A percentile compares a stretch with the other conserved stretches of the same genome.
Conservation (phyloP, 1,284 basidiomycete species). For the Trichosporon ovoides region DNA sequence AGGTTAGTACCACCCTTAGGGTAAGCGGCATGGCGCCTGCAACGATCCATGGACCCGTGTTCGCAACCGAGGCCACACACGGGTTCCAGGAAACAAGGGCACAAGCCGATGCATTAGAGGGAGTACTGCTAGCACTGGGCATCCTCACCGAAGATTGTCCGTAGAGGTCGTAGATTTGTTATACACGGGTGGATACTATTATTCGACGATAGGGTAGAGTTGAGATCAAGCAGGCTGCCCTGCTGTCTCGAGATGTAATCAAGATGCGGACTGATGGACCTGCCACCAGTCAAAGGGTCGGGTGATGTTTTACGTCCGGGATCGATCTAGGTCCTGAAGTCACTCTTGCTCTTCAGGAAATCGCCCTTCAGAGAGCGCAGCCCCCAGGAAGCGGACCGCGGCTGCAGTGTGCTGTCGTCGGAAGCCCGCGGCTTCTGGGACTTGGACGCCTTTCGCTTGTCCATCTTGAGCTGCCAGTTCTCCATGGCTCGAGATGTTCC, state of each 20-base stretch:
- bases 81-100: too few species aligned
- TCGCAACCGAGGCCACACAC: too few species aligned
- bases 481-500: background rate
- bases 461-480: slow-evolving; percentile 7
- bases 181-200: background rate
- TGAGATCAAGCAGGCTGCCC: background rate
- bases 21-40: too few species aligned
- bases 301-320: background rate
- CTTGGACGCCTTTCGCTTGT: background rate
- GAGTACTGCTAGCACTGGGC: slow-evolving; percentile 1
- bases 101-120: background rate
- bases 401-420: background rate
- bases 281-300: background rate
- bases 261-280: background rate
- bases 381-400: background rate
- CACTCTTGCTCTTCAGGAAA: slow-evolving; percentile 3
- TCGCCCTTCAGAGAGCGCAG: background rate
- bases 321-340: background rate
- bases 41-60: too few species aligned
- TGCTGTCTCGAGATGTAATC: background rate
- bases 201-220: background rate
- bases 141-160: background rate
- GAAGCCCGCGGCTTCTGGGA: background rate
- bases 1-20: too few species aligned
- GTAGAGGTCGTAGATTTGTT: slow-evolving; percentile 1